Base-by-base conservation (phyloP, 768 basidiomycete genomes). In the Pisolithus marmoratus region DNA sequence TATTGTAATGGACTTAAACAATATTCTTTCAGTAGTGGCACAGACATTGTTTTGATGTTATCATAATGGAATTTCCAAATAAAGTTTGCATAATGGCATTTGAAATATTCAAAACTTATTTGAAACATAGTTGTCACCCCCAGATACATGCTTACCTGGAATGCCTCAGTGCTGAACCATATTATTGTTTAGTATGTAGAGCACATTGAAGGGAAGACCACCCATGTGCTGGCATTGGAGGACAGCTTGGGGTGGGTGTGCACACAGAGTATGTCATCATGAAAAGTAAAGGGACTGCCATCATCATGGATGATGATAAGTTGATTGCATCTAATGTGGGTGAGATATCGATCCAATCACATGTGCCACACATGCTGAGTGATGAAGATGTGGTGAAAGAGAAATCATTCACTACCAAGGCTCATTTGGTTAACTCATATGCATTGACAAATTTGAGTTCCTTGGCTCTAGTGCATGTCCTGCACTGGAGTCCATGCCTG, bases 141-240 rank as follows among this genome's bases (percentile, higher is more conserved):
- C n/a, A n/a, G n/a, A n/a, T n/a, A n/a, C n/a, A n/a, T n/a, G n/a
- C n/a, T n/a, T n/a, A n/a, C n/a, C n/a, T n/a, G n/a, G n/a, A n/a
- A n/a, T n/a, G n/a, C n/a, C n/a, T n/a, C n/a, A n/a, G n/a, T n/a
- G n/a, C n/a, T n/a, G n/a, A n/a, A n/a, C n/a, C n/a, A n/a, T n/a
- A n/a, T n/a, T n/a, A n/a, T 24, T 73, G 79, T 22, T 72, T 97
- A 46, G 85, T 97, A 24, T 97, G 94, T 67, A 82, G 93, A 20
- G 80, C 87, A 8, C 78, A 94, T 46, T 77, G 77, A 51, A 82
- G 76, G 56, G 89, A 90, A 42, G 95, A 97, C 60, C 94, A 95
- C 64, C 60, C 91, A 38, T 84, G 81, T 54, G 85, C 92, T 1
- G 95, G 95, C 0, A 94, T 98, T 1, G 94, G 94, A 4, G 91